Evolutionary conservation across 2,329 filamentous ascomycete genomes (phyloP).

Genomic region (Harringtonia aguacate): DNA sequence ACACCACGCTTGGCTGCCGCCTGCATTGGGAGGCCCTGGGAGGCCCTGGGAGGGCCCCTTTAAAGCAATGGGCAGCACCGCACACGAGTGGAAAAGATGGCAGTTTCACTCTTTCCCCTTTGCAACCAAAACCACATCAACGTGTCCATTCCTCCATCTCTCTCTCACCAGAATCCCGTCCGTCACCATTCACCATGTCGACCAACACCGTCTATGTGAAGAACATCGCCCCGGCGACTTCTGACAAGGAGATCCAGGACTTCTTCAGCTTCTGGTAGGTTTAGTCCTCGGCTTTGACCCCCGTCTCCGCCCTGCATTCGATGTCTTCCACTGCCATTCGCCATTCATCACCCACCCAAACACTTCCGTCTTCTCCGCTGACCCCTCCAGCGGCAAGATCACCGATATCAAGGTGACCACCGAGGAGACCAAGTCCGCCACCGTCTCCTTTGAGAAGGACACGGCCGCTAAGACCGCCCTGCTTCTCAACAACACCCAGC

Average conservation of each 20-base stretch:
- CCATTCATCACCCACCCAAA: no score
- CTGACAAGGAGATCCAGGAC: constrained; percentile 83
- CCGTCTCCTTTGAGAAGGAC: constrained; percentile 94
- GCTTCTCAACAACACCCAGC: constrained; percentile 91
- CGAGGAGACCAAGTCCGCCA: constrained; percentile 65
- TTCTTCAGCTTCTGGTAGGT: constrained; percentile 94
- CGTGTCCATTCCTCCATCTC: neutral
- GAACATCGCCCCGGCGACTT: constrained; percentile 74
- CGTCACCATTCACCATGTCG: constrained; percentile 9
- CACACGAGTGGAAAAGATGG: no score
- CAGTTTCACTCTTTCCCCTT: neutral
- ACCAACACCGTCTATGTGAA: constrained; percentile 50
- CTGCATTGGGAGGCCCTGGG: no score
- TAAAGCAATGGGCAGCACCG: no score
- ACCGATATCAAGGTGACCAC: constrained; percentile 66
- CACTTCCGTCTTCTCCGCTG: neutral
- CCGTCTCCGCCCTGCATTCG: neutral
- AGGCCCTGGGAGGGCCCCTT: neutral
- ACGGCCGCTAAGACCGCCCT: constrained; percentile 95
- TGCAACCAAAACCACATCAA: no score
- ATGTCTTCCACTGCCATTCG: neutral
- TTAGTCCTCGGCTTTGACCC: neutral
- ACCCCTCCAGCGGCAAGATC: constrained; percentile 69
- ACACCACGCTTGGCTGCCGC: neutral
- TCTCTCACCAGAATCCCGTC: neutral